Percentiles rank a stretch among this genome's conserved stretches.
phyloP scores from a whole-genome alignment of 495 filamentous ascomycete species.

The Haplographium delicatum region DNA sequence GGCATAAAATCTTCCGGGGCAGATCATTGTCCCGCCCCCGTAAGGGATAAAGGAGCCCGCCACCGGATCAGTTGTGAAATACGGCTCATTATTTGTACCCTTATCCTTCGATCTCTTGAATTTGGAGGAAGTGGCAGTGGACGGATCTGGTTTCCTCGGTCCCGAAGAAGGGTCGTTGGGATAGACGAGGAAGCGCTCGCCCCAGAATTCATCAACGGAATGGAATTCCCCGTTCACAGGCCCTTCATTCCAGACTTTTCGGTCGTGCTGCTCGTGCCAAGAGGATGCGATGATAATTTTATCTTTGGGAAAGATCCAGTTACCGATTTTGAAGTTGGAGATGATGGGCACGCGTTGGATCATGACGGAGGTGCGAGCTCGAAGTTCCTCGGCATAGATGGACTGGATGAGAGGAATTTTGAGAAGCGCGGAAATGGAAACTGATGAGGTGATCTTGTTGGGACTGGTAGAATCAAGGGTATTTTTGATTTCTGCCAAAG shows the following conservation, averaged over 20 bases:
- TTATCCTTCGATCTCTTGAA: no score
- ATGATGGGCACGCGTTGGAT: conserved; percentile 17
- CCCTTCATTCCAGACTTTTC: conserved; percentile 27
- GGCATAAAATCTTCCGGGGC: conserved; percentile 32
- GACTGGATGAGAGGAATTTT: conserved; percentile 22
- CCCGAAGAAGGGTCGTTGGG: conserved; percentile 30
- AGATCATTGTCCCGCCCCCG: conserved; percentile 29
- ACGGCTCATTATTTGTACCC: background rate
- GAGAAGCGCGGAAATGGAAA: conserved; percentile 15
- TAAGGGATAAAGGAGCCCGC: conserved; percentile 29
- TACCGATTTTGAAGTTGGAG: conserved; percentile 20
- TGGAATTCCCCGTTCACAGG: conserved; percentile 17
- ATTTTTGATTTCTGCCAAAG: conserved; percentile 11
- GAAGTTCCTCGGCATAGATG: conserved; percentile 24
- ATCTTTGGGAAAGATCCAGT: conserved; percentile 20
- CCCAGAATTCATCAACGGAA: conserved; percentile 34
- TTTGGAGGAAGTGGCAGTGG: conserved; percentile 1
- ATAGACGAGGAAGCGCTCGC: conserved; percentile 36
- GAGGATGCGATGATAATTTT: conserved; percentile 20
- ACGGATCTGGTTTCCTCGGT: conserved; percentile 21
- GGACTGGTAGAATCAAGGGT: conserved; percentile 10
- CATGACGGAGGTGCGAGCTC: conserved; percentile 15
- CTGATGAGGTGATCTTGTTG: conserved; percentile 10
- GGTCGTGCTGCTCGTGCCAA: conserved; percentile 23
- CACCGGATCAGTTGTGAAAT: conserved; percentile 26